Percentiles rank a stretch among this genome's conserved stretches.
Conservation (phyloP, 1,139 yeast genomes). For the Scheffersomyces lignicola region DNA sequence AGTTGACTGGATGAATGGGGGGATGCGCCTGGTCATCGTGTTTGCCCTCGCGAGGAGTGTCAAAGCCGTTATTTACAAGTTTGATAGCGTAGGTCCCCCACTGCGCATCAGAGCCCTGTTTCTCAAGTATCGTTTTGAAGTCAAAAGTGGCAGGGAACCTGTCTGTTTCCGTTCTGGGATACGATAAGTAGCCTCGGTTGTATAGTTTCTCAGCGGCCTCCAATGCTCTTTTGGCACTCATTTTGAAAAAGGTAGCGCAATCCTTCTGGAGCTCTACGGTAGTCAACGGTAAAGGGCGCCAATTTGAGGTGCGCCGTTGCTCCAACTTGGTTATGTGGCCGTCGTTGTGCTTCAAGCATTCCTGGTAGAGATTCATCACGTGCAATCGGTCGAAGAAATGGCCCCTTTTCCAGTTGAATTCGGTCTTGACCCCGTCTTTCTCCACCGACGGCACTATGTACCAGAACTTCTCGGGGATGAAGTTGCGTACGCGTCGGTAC, state of each 20-base stretch:
- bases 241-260: constrained; percentile 70
- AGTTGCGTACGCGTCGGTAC: constrained; percentile 69
- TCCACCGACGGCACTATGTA: constrained; percentile 53
- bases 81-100: constrained; percentile 52
- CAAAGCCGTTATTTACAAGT: constrained; percentile 37
- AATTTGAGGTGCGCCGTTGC: constrained; percentile 69
- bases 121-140: constrained; percentile 54
- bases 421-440: constrained; percentile 37
- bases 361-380: constrained; percentile 63
- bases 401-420: constrained; percentile 66
- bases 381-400: constrained; percentile 72
- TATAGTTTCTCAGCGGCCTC: constrained; percentile 86
- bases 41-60: constrained; percentile 72
- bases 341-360: constrained; percentile 48
- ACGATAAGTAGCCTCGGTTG: constrained; percentile 82
- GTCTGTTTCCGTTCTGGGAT: constrained; percentile 98
- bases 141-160: constrained; percentile 77
- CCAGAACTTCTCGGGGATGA: constrained; percentile 84
- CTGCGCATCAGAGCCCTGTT: constrained; percentile 51
- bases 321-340: constrained; percentile 56
- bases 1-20: constrained; percentile 89
- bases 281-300: constrained; percentile 86
- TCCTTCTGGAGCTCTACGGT: constrained; percentile 94
- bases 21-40: constrained; percentile 98
- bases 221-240: constrained; percentile 80